Conservation (phyloP, 192 early-diverging fungal species). For the Allomyces macrogynus region DNA sequence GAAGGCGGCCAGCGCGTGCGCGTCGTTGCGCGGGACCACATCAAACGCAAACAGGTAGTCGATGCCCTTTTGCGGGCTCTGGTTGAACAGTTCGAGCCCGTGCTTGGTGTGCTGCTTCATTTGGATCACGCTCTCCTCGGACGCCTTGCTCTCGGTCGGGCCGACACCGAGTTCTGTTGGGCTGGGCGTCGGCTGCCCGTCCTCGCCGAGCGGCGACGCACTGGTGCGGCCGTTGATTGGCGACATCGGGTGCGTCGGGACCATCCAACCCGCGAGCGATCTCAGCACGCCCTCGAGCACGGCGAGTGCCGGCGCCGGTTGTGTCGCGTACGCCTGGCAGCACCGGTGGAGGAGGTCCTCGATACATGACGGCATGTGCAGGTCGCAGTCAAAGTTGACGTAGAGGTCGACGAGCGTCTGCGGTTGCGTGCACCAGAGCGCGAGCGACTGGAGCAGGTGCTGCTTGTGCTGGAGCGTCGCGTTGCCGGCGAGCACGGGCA, state of each 20-base stretch:
- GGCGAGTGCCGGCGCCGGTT: slow-evolving; percentile 1
- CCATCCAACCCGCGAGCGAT: slow-evolving; percentile 5
- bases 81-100: slow-evolving; percentile 25
- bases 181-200: too few relatives aligned
- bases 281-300: neutral
- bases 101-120: slow-evolving; percentile 22
- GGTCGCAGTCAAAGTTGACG: slow-evolving; percentile 40
- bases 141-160: slow-evolving; percentile 19
- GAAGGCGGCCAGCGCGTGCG: slow-evolving; percentile 22
- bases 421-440: neutral
- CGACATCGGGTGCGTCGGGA: too few relatives aligned
- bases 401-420: slow-evolving; percentile 36
- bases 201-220: too few relatives aligned
- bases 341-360: slow-evolving; percentile 27
- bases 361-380: slow-evolving; percentile 21
- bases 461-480: slow-evolving; percentile 31
- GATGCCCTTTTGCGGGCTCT: slow-evolving; percentile 28
- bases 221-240: too few relatives aligned
- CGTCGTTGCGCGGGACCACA: slow-evolving; percentile 19
- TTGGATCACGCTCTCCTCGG: neutral
- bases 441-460: slow-evolving; percentile 26
- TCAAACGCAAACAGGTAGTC: slow-evolving; percentile 20
- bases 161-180: too few relatives aligned
- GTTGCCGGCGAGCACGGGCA: slow-evolving; percentile 40
- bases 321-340: slow-evolving; percentile 21